Base-by-base conservation (phyloP, 805 yeast species). In the Candida dajiaensis region DNA sequence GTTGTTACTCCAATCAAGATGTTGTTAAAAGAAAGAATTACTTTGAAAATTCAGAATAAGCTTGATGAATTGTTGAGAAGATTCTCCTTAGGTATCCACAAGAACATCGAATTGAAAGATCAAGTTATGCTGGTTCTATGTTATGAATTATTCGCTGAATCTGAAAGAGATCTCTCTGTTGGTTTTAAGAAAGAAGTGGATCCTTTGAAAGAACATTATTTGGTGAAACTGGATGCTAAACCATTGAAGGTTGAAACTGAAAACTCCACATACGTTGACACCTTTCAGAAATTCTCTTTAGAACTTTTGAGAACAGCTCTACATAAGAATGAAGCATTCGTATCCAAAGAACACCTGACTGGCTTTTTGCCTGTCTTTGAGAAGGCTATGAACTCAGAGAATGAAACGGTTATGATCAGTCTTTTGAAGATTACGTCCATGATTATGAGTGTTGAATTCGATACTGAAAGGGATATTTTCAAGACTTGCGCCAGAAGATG, bases 311-410 rank as follows among this genome's bases (percentile, higher is more conserved):
- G 90, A 53, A 77, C 83, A 3, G 85, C 90, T 1, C 69, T 94
- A 23, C 71, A 82, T 2, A 78, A 80, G 48, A 80, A 86, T 57
- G 77, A 75, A 10, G 67, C 71, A 0, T 72, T 92, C 43, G 64
- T 83, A 47, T 79, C 80, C 3, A 77, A 76, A 1, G 70, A 73
- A 5, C 81, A 83, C 51, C 67, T 92, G 42, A 71, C 74, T 38
- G 89, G 87, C 0, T 89, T 94, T 55, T 65, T 90, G 20, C 95
- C 96, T 4, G 57, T 85, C 8, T 66, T 94, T 47, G 82, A 80
- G 47, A 69, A 68, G 3, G 74, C 86, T 20, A 61, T 89, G 25
- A 61, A 68, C 16, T 77, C 89, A 3, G 86, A 78, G 10, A 82
- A 82, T 62, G 98, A 92, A 62, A 81, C 82, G 40, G 83, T 92